Base-by-base conservation (phyloP, 371 early-diverging fungal species). In the Mortierella sp. region DNA sequence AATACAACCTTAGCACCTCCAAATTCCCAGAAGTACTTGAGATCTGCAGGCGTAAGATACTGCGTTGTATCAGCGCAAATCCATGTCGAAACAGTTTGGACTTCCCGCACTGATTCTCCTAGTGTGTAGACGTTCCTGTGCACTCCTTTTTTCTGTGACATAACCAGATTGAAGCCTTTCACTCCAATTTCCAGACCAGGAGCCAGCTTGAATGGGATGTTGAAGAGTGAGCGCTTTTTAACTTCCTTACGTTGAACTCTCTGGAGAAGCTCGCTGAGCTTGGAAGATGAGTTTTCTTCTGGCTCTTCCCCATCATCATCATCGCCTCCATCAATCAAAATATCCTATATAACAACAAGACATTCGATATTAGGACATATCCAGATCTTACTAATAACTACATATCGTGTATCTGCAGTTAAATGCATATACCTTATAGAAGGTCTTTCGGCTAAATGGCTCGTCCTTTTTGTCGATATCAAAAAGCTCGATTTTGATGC, bases 171-270 rank as follows among this genome's bases (percentile, higher is more conserved):
- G 71, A 88, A 92, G 84, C 91, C 92, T 48, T 84, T 79, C 9
- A 93, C 85, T 7, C 89, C 92, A 57, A 93, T 89, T 24, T 86
- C 85, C n/a, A 93, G 67, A 8, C 85, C 88, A 1, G 87, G 83
- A 0, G 83, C 83, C 13, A 93, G 43, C 13, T 85, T 77, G 52
- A 93, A 77, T 0, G 90, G 88, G 45, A 91, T 75, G 7, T 86
- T 81, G 75, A 88, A 90, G 21, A 75, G 61, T 0, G 88, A 77
- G 15, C 93, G 80, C 67, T 92, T 91, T 72, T 87, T 88, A 65
- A 86, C 82, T 64, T 91, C 89, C 52, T 88, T 88, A 41, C 88
- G 86, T 38, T 86, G 82, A 7, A 93, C 86, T 43, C 78, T 63
- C 7, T 82, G 74, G 19, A 84, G 67, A 43, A 93, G 72, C 32